Percentiles rank a stretch among this genome's conserved stretches.
Evolutionary conservation across 2,329 filamentous ascomycete species (phyloP).

Genomic region (Didymella exigua): DNA sequence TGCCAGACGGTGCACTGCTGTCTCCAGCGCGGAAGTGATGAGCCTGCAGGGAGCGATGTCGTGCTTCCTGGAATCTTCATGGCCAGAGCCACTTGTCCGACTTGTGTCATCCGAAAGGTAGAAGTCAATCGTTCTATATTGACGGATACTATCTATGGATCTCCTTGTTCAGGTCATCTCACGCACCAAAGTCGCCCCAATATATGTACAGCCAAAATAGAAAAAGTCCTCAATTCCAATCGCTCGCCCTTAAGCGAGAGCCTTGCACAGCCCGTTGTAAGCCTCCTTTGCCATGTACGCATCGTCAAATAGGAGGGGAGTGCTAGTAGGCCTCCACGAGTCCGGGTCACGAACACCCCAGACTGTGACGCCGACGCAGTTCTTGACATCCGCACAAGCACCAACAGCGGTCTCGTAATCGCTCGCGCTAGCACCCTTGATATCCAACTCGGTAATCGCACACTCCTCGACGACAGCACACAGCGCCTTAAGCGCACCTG

Average conservation of each 20-base stretch:
- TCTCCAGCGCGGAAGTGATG: too few relatives aligned
- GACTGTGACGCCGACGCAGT: constrained; percentile 70
- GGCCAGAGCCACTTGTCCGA: too few relatives aligned
- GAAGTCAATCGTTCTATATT: too few relatives aligned
- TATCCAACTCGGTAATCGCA: constrained; percentile 72
- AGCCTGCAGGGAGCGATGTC: too few relatives aligned
- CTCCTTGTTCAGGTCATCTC: background rate
- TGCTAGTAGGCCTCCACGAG: constrained; percentile 48
- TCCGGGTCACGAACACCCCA: constrained; percentile 59
- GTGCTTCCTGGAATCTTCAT: too few relatives aligned
- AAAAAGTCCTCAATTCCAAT: background rate
- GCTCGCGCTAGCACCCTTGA: constrained; percentile 59
- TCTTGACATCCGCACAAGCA: constrained; percentile 62
- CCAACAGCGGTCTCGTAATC: constrained; percentile 63
- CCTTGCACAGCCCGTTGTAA: constrained; percentile 34
- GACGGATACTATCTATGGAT: too few relatives aligned
- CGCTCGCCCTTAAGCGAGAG: constrained; percentile 3
- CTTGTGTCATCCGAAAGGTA: too few relatives aligned
- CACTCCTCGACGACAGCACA: constrained; percentile 62
- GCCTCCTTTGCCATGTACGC: constrained; percentile 51
- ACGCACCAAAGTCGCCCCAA: background rate
- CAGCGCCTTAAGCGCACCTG: constrained; percentile 59
- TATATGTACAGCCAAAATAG: background rate
- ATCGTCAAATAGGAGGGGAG: constrained; percentile 52
- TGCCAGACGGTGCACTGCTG: too few relatives aligned